These are phyloP conservation scores for Kwoniella botswanensis DNA, from an alignment of 768 basidiomycete genomes.

Conservation along the genomic window DNA sequence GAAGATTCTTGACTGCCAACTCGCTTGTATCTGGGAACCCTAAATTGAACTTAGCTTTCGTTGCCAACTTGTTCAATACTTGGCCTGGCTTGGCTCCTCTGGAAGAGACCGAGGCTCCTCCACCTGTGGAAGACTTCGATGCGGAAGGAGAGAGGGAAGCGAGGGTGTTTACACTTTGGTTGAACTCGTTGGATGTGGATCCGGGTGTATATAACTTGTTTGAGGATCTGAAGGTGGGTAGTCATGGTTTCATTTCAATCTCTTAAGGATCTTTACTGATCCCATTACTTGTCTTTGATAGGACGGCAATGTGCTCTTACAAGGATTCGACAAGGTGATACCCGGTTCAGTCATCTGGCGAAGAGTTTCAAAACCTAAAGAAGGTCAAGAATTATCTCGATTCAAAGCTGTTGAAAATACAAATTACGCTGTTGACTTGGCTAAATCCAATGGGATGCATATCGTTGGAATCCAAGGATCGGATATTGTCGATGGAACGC, in stretches of 20 bases:
- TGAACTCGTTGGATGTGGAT: constrained; percentile 95
- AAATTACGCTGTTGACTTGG: constrained; percentile 93
- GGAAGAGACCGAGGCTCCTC: constrained; percentile 84
- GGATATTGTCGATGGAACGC: constrained; percentile 92
- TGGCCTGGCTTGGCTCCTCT: constrained; percentile 92
- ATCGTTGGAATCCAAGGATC: constrained; percentile 97
- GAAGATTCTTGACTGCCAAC: constrained; percentile 91
- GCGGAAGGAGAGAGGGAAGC: constrained; percentile 99
- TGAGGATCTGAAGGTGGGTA: constrained; percentile 79
- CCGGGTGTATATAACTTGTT: constrained; percentile 96
- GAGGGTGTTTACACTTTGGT: constrained; percentile 95
- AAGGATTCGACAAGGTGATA: constrained; percentile 94
- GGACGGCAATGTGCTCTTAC: constrained; percentile 84
- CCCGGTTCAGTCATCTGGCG: constrained; percentile 95
- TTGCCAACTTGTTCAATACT: constrained; percentile 98
- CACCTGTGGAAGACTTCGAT: constrained; percentile 96
- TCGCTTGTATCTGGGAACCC: constrained; percentile 94
- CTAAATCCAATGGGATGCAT: constrained; percentile 89
- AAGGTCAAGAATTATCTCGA: constrained; percentile 77
- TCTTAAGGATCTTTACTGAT: neutral
- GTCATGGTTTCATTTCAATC: neutral
- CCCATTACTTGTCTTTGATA: constrained; percentile 22
- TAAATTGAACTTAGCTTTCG: constrained; percentile 90
- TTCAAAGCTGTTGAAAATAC: constrained; percentile 99
- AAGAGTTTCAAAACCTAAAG: constrained; percentile 91